Evolutionary conservation across 2,329 filamentous ascomycete genomes (phyloP).

Genomic region (Fusarium sp.): DNA sequence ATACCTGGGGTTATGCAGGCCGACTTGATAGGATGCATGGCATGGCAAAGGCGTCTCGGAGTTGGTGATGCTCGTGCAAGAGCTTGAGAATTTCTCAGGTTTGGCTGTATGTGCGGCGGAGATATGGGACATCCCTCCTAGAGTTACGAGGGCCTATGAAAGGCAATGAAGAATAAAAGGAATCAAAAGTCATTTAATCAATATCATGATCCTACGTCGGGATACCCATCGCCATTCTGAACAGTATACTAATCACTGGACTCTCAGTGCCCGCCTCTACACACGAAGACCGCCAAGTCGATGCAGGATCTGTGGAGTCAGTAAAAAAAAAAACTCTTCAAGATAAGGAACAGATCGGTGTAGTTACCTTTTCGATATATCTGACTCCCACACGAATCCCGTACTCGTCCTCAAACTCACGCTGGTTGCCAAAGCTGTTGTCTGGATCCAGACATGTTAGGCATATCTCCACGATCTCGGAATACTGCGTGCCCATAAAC

Average conservation of each 20-base stretch:
- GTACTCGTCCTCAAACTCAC: conserved; percentile 34
- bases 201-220: conserved; percentile 25
- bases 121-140: conserved; percentile 47
- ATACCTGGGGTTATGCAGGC: conserved; percentile 52
- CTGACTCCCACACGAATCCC: conserved; percentile 22
- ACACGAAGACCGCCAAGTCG: background rate
- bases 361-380: conserved; percentile 24
- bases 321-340: too few species aligned
- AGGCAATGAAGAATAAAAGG: conserved; percentile 49
- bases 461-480: conserved; percentile 53
- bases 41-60: conserved; percentile 62
- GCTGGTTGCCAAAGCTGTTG: conserved; percentile 52
- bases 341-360: too few species aligned
- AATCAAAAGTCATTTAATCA: conserved; percentile 49
- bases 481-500: conserved; percentile 52
- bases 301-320: background rate
- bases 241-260: background rate
- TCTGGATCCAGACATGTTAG: conserved; percentile 54
- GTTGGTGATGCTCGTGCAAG: conserved; percentile 57
- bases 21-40: conserved; percentile 56
- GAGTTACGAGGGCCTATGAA: conserved; percentile 44
- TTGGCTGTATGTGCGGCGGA: conserved; percentile 50
- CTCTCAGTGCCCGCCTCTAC: background rate
- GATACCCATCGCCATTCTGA: background rate
- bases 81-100: conserved; percentile 52